Evolutionary conservation across 495 filamentous ascomycete genomes (phyloP), one percentile per base, ranked within the genome.

Genomic region (Cladorrhinum samala): DNA sequence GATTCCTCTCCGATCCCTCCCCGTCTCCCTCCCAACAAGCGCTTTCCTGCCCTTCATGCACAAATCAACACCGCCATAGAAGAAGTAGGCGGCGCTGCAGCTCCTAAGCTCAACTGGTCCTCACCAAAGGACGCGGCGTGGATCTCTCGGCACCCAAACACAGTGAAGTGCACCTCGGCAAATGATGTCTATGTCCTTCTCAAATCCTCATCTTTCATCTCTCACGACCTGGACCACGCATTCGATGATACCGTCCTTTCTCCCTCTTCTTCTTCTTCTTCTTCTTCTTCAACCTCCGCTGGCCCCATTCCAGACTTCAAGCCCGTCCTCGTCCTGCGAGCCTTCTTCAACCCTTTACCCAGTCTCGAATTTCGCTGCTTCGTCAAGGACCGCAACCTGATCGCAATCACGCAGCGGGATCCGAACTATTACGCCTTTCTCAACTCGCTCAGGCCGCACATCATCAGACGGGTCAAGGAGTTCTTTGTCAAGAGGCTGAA

Each of bases 91-190:
- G 92, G 93, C 53, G 82, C 81, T 27, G 91, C 91, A 0, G 81
- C 83, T 0, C 94, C 94, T 2, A 99, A 99, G 63, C 75, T 99
- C 20, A 96, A 97, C 75, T 99, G 93, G 93, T 95, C 91, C 24
- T 82, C 88, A 3, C 93, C 93, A 0, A 96, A 96, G 67, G 93
- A 99, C 65, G 94, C 93, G 8, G 88, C 87, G n/a, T 96, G 89
- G 83, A 97, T 98, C 71, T 81, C 80, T 13, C 83, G 88, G 1
- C 76, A 74, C 61, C 89, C 88, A 23, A 97, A 97, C 61, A 91
- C 85, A 33, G 83, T 94, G 61, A 88, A 95, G 66, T 99, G 93
- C 70, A 81, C 80, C 1, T 82, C 80, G 1, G 78, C 93, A 0
- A 91, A 91, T 59, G 93, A 99, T 60, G 81, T 99, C 36, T 99